Conservation (phyloP, 371 early-diverging fungal genomes). For the Mucor ambiguus region DNA sequence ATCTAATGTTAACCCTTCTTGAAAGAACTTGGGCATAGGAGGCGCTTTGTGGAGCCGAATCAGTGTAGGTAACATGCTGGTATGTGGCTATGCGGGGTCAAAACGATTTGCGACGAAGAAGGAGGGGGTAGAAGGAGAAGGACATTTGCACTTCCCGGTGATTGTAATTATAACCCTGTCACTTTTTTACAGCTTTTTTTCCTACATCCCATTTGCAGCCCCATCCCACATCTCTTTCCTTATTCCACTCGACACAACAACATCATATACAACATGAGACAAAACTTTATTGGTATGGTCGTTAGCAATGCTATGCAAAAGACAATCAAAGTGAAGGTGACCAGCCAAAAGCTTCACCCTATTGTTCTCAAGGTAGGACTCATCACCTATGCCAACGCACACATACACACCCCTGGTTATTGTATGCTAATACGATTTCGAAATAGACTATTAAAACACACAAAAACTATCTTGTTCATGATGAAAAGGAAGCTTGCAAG, state of each 20-base stretch:
- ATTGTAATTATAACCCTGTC: conserved; percentile 1
- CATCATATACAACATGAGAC: conserved; percentile 59
- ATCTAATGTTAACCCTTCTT: conserved; percentile 40
- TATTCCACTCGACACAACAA: background rate
- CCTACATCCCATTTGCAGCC: background rate
- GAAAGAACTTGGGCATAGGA: conserved; percentile 46
- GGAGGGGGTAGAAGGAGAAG: background rate
- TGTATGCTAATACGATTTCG: background rate
- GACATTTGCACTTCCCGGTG: background rate
- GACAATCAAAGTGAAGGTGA: conserved; percentile 91
- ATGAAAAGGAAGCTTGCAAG: conserved; percentile 79
- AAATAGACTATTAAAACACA: conserved; percentile 64
- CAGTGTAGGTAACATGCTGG: conserved; percentile 29
- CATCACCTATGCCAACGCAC: background rate
- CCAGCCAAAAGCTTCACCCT: conserved; percentile 76
- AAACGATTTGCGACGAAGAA: background rate
- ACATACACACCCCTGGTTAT: background rate
- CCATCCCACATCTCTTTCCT: background rate
- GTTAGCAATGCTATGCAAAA: conserved; percentile 90
- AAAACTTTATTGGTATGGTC: conserved; percentile 85
- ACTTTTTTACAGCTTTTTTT: background rate
- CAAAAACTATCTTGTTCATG: conserved; percentile 91
- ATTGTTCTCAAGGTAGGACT: conserved; percentile 81
- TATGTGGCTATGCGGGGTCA: background rate
- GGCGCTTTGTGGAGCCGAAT: conserved; percentile 33